Percentiles rank a stretch among this genome's conserved stretches.
These are phyloP conservation scores for Beauveria bassiana DNA, from an alignment of 2,329 filamentous ascomycete species.

Conservation along the genomic window DNA sequence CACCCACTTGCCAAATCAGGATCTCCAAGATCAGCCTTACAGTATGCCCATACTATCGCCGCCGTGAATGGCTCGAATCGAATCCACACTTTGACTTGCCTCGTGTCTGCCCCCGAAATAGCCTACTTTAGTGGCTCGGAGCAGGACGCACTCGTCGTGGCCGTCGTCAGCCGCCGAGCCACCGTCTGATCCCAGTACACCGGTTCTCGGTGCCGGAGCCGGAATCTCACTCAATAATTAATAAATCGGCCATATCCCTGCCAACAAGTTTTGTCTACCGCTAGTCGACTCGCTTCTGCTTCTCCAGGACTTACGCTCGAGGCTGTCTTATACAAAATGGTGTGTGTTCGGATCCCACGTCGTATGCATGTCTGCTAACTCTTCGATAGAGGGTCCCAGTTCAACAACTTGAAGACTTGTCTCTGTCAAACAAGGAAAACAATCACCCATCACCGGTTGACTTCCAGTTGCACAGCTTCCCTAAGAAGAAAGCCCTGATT, in stretches of 20 bases:
- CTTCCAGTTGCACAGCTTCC: not conserved
- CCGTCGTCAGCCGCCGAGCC: slow-evolving; percentile 10
- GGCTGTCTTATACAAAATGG: not conserved
- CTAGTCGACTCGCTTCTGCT: not conserved
- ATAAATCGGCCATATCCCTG: not conserved
- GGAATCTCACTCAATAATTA: not conserved
- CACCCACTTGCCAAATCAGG: slow-evolving; percentile 1
- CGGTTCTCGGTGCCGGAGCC: not conserved
- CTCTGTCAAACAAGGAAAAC: not conserved
- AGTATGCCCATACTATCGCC: slow-evolving; percentile 6
- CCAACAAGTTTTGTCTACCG: not conserved
- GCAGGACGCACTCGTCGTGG: not conserved
- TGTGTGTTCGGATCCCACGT: not conserved
- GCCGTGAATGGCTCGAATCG: not conserved
- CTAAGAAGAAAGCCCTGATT: slow-evolving; percentile 25
- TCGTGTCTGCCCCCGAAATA: slow-evolving; percentile 8
- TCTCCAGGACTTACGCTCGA: not conserved
- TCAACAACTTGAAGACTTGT: not conserved
- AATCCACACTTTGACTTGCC: not conserved
- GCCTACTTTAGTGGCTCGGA: not conserved
- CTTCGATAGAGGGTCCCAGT: not conserved
- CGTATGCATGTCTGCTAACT: not conserved
- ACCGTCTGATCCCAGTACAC: slow-evolving; percentile 2
- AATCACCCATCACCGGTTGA: not conserved
- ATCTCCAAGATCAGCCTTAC: slow-evolving; percentile 9